Base-by-base conservation (phyloP, 1,139 yeast genomes). In the Eremothecium cymbalariae region DNA sequence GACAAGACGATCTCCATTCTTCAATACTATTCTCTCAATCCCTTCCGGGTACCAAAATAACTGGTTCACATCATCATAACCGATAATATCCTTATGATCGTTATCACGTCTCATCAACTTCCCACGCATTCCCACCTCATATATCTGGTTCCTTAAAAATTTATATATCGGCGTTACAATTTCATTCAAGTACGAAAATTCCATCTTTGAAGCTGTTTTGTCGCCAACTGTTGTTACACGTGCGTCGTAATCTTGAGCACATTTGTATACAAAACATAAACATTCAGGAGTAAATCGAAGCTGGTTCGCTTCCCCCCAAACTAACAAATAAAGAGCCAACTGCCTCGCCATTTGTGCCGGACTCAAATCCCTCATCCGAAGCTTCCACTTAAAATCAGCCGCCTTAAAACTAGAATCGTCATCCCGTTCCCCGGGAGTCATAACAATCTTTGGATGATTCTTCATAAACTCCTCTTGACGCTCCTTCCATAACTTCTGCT, bases 271-370 rank as follows among this genome's bases (percentile, higher is more conserved):
- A 48, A 84, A 85, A 40, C 90, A 82, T 13, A 85, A 54, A 50
- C 93, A 82, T 50, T 85, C 95, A 0, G 95, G 95, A 70, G 84
- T 74, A 48, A 80, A 83, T 37, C 95, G 63, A 2, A 82, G 57
- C 48, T 82, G 88, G 49, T 81, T 83, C 0, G 94, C 86, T 55
- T 85, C 95, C 0, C 94, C 94, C 95, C 95, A 85, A 46, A 83
- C 73, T 40, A 83, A 60, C 14, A 85, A 63, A 47, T 77, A 85
- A 8, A 85, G 56, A 0, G 81, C 77, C 8, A 84, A 51, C 46
- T 85, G 94, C 26, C 74, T 66, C 1, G 75, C 67, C 55, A 77
- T 68, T 40, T 79, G 77, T 4, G 62, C 50, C 2, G 80, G 65
- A 0, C 74, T 50, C 36, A 77, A 55, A 4, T 59, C 56, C 37